Conservation (phyloP, 345 rosid species). For the Syzygium oleosum region DNA sequence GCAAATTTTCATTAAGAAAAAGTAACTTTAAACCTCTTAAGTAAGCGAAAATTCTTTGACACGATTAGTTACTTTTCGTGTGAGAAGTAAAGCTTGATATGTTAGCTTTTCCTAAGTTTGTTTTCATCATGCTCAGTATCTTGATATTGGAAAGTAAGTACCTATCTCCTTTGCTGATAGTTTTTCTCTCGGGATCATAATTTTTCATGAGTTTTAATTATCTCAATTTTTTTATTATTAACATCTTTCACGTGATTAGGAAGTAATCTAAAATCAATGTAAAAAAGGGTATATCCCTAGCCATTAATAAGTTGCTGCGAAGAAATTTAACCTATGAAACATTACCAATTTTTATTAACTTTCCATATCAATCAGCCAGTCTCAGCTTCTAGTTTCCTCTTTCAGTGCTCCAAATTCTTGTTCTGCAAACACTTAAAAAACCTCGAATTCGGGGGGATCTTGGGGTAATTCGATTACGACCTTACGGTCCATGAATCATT, state of each 20-base stretch:
- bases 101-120: neutral
- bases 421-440: neutral
- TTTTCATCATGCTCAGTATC: neutral
- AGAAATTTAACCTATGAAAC: neutral
- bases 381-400: neutral
- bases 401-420: neutral
- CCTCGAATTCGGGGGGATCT: neutral
- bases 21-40: too few species aligned
- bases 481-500: neutral
- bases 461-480: neutral
- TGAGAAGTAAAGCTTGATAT: neutral
- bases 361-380: neutral
- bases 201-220: neutral
- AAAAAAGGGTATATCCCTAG: neutral
- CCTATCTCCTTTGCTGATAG: neutral
- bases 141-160: neutral
- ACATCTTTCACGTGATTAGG: neutral
- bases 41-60: neutral
- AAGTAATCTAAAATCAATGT: neutral
- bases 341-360: neutral
- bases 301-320: neutral
- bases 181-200: neutral
- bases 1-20: too few species aligned
- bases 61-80: neutral
- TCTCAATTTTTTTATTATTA: neutral